Percentiles rank a stretch among this genome's conserved stretches.
Conservation (phyloP, 805 yeast genomes). For the Zygotorulaspora danielsina region DNA sequence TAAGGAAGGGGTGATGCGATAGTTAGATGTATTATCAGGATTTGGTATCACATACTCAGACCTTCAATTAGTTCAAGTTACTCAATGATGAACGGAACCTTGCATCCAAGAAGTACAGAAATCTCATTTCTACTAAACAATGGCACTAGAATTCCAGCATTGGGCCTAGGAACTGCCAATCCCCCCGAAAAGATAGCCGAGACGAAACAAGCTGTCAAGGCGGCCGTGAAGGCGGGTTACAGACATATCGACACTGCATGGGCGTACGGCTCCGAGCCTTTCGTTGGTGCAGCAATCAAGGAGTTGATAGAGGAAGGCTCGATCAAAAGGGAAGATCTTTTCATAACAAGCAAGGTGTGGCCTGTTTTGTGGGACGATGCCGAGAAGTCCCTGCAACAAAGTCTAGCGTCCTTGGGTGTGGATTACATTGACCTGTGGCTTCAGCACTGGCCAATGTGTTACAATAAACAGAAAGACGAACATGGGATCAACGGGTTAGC, state of each 20-base stretch:
- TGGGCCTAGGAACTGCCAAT: slow-evolving; percentile 66
- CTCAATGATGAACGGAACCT: slow-evolving; percentile 18
- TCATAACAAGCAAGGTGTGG: slow-evolving; percentile 73
- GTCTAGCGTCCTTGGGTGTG: slow-evolving; percentile 55
- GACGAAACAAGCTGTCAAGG: slow-evolving; percentile 49
- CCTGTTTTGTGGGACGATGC: slow-evolving; percentile 49
- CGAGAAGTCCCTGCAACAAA: slow-evolving; percentile 49
- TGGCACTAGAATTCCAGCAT: slow-evolving; percentile 58
- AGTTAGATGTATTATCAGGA: too few relatives aligned
- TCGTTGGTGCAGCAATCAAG: slow-evolving; percentile 58
- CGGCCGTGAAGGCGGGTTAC: slow-evolving; percentile 62
- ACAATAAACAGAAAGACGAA: slow-evolving; percentile 29
- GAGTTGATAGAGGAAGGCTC: slow-evolving; percentile 45
- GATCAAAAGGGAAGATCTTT: slow-evolving; percentile 53
- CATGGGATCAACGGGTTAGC: slow-evolving; percentile 23
- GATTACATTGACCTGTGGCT: slow-evolving; percentile 75
- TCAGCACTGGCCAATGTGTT: slow-evolving; percentile 73
- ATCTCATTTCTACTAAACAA: slow-evolving; percentile 47
- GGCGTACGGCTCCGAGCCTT: slow-evolving; percentile 61
- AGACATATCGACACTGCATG: slow-evolving; percentile 75
- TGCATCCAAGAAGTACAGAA: slow-evolving; percentile 37
- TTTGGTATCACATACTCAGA: too few relatives aligned
- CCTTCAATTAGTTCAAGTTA: too few relatives aligned
- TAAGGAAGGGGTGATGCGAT: too few relatives aligned
- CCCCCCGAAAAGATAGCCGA: slow-evolving; percentile 45